Evolutionary conservation across 192 early-diverging fungal genomes (phyloP), one percentile per base, ranked within the genome.

Genomic region (Coemansia sp.): DNA sequence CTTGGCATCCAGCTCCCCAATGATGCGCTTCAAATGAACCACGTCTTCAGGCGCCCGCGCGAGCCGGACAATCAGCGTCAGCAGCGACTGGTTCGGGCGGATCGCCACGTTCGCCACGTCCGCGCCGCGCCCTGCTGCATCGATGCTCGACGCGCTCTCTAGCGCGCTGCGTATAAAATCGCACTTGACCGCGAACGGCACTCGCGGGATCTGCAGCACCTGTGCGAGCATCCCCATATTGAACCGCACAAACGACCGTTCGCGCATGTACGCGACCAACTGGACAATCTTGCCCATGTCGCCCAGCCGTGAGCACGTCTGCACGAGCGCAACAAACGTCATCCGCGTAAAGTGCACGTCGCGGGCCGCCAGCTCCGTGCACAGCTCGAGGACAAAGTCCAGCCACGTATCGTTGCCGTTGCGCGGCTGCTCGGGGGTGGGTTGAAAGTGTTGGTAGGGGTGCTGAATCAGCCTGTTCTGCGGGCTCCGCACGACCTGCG

Each of bases 161-260:
- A 67, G 43, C n/a, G 22, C 11, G 23, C 6, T 19, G 31, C 21
- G 54, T 18, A 59, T 24, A 2, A 66, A 42, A 11, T 10, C 24
- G 52, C 61, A 64, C 27, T 53, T 56, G 4, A n/a, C 5, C 0
- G 1, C 24, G 11, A 60, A 62, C 30, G 65, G 31, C 5, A 46
- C n/a, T 6, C 19, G 9, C 2, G 40, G 21, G 22, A 46, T n/a
- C 0, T 11, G 2, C 10, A 67, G 9, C 4, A 67, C 21, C 52
- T 64, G 60, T 19, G 31, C 24, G 42, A 73, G 25, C 71, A 73
- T 73, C 0, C 63, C 64, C 6, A 24, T 25, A 9, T 62, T 64
- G 23, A 73, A 47, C 16, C 64, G 55, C 46, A 47, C 54, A 2
- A 18, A 28, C 18, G 60, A 52, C 25, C 47, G 9, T 1, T 6